Conservation (phyloP, 2,329 filamentous ascomycete species). For the Blumeria hordei region DNA sequence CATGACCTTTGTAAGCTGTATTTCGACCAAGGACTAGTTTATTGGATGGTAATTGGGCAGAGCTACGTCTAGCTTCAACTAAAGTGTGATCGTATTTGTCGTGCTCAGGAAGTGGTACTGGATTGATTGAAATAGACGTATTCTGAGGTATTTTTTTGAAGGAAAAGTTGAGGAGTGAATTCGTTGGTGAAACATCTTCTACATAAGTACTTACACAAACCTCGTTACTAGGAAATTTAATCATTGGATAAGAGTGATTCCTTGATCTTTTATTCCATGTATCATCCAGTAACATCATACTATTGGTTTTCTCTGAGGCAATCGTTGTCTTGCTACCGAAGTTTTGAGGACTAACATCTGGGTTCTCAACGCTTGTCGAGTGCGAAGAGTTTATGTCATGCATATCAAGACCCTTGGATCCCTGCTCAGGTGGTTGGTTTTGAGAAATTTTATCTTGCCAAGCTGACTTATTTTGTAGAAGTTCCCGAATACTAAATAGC, state of each 20-base stretch:
- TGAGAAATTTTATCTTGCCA: slow-evolving; percentile 47
- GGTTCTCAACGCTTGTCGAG: background rate
- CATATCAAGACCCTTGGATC: slow-evolving; percentile 16
- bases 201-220: background rate
- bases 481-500: slow-evolving; percentile 61
- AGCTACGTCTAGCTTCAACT: background rate
- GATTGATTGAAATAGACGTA: background rate
- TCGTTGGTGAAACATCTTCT: background rate
- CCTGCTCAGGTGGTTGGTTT: slow-evolving; percentile 23
- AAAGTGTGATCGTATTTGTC: background rate
- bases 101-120: background rate
- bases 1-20: background rate
- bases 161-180: background rate
- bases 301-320: background rate
- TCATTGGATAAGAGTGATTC: background rate
- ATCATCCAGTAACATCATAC: background rate
- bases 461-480: slow-evolving; percentile 47
- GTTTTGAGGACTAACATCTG: background rate
- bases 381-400: background rate
- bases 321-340: background rate
- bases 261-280: no score
- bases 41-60: background rate
- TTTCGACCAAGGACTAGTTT: background rate
- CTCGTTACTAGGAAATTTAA: background rate
- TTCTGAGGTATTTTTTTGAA: background rate